phyloP scores from a whole-genome alignment of 1,284 basidiomycete species.

The Ustilago bromivora region DNA sequence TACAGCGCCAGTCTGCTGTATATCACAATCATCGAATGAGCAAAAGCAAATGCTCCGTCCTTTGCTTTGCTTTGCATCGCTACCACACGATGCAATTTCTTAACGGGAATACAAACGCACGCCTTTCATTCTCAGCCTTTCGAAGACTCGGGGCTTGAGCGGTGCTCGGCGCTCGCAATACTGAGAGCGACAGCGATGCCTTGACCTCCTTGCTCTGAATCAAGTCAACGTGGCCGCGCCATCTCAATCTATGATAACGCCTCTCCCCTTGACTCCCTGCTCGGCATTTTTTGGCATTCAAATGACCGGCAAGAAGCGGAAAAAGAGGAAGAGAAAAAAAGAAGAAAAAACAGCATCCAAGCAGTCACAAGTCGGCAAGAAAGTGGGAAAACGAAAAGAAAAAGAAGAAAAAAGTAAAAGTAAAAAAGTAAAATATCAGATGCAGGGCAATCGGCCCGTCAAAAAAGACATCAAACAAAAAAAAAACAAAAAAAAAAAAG shows the following conservation, averaged over 20 bases:
- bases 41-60: background rate
- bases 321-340: no score
- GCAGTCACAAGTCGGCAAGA: background rate
- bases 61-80: background rate
- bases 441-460: constrained; percentile 7
- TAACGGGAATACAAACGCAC: background rate
- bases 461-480: constrained; percentile 6
- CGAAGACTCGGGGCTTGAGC: background rate
- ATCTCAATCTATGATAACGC: background rate
- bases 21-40: background rate
- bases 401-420: no score
- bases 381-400: background rate
- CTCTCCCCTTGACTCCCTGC: no score
- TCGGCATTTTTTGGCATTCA: background rate
- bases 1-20: background rate
- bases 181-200: background rate
- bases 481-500: background rate
- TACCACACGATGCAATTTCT: background rate
- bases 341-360: background rate
- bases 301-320: background rate
- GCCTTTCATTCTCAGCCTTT: background rate
- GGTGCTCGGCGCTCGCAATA: background rate
- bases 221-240: constrained; percentile 3
- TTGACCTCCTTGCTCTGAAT: background rate
- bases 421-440: constrained; percentile 12